Evolutionary conservation across 1,284 basidiomycete genomes (phyloP).

Genomic region (Ceratobasidium sp.): DNA sequence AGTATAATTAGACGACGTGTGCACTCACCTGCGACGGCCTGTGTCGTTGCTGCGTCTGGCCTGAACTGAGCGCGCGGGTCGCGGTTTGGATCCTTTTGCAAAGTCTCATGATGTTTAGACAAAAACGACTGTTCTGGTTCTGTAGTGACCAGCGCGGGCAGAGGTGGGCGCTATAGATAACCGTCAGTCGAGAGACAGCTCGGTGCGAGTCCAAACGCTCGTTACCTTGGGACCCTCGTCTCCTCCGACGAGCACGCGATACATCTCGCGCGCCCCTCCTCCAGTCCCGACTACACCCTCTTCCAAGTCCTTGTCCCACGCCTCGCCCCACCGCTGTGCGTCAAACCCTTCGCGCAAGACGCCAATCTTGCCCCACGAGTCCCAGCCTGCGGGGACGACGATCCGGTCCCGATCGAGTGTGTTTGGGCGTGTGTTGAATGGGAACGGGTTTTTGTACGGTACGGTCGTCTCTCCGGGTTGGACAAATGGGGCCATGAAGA

Average conservation of each 20-base stretch:
- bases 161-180: constrained; percentile 61
- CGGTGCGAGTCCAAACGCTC: constrained; percentile 44
- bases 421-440: constrained; percentile 88
- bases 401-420: constrained; percentile 92
- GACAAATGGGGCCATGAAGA: constrained; percentile 81
- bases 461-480: constrained; percentile 68
- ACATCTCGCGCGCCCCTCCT: constrained; percentile 67
- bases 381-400: constrained; percentile 95
- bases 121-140: constrained; percentile 89
- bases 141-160: constrained; percentile 80
- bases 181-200: background rate
- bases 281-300: constrained; percentile 59
- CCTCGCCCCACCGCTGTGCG: constrained; percentile 79
- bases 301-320: constrained; percentile 80
- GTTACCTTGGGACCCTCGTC: constrained; percentile 76
- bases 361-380: constrained; percentile 95
- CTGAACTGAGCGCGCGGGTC: constrained; percentile 90
- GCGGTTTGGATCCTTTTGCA: constrained; percentile 85
- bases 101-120: constrained; percentile 86
- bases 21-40: constrained; percentile 55
- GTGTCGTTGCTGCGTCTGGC: constrained; percentile 65
- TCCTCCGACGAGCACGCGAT: constrained; percentile 67
- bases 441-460: constrained; percentile 78
- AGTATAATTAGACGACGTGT: constrained; percentile 54
- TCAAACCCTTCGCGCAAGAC: constrained; percentile 94